These are phyloP conservation scores for Elsinoe fawcettii DNA, from an alignment of 2,329 filamentous ascomycete genomes.

Conservation along the genomic window DNA sequence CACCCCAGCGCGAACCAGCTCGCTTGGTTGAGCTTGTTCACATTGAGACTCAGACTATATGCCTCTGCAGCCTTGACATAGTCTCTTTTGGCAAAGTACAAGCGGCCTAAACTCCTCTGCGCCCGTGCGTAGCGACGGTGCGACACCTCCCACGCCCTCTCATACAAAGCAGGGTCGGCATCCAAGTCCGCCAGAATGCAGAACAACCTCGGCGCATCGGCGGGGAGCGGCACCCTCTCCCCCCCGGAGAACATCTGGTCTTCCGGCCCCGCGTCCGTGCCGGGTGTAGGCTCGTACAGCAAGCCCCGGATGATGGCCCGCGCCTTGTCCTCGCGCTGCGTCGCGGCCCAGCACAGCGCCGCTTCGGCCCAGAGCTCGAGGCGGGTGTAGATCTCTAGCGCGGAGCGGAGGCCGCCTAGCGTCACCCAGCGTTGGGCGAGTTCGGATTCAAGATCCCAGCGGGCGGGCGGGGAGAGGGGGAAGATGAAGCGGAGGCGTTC, in stretches of 20 bases:
- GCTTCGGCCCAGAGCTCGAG: constrained; percentile 92
- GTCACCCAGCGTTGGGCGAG: constrained; percentile 87
- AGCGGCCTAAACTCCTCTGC: constrained; percentile 76
- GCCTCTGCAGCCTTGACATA: constrained; percentile 64
- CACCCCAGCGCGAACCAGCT: constrained; percentile 90
- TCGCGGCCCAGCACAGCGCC: constrained; percentile 76
- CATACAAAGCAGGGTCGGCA: constrained; percentile 64
- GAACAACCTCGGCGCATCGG: constrained; percentile 78
- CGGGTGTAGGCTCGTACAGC: constrained; percentile 60
- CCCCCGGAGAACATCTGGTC: constrained; percentile 55
- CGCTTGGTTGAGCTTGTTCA: constrained; percentile 72
- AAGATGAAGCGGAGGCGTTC: constrained; percentile 79
- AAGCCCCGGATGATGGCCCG: constrained; percentile 67
- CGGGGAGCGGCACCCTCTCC: constrained; percentile 61
- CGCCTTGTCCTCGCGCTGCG: constrained; percentile 76
- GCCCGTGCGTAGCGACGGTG: constrained; percentile 73
- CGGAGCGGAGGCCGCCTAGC: constrained; percentile 78
- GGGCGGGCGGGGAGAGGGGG: constrained; percentile 70
- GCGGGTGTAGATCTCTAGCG: constrained; percentile 91
- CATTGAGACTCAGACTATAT: constrained; percentile 67
- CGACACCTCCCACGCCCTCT: constrained; percentile 82
- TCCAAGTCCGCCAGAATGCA: constrained; percentile 92
- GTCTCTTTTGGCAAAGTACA: constrained; percentile 61
- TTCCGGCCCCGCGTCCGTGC: constrained; percentile 30
- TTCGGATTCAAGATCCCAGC: constrained; percentile 93